Conservation (phyloP, 225 moss, liverwort and hornwort genomes). For the Antitrichia curtipendula region DNA sequence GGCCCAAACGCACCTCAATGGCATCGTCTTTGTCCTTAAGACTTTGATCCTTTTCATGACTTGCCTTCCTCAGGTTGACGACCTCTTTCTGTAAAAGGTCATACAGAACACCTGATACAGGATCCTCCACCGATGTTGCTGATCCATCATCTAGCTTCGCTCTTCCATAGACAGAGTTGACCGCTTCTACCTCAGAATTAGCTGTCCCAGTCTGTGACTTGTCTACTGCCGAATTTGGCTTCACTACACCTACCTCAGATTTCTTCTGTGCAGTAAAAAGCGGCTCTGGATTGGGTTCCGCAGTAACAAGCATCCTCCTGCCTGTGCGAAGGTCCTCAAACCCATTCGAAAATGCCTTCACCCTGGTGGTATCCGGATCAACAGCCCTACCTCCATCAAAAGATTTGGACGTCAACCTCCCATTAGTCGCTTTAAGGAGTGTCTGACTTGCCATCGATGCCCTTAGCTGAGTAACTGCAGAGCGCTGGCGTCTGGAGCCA, state of each 20-base stretch:
- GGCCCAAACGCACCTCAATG: conserved; percentile 57
- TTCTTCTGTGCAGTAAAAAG: conserved; percentile 30
- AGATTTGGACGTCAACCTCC: conserved; percentile 86
- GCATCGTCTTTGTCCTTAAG: conserved; percentile 96
- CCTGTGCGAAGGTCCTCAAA: conserved; percentile 71
- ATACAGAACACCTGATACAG: conserved; percentile 81
- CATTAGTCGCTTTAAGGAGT: conserved; percentile 59
- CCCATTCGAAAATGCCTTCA: conserved; percentile 67
- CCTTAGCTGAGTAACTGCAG: conserved; percentile 73
- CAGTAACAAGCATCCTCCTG: conserved; percentile 32
- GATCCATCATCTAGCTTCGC: background rate
- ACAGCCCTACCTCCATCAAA: conserved; percentile 84
- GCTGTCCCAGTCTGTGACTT: conserved; percentile 5
- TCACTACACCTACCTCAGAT: conserved; percentile 12
- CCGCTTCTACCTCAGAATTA: conserved; percentile 13
- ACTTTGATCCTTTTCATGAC: conserved; percentile 94
- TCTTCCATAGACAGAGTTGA: conserved; percentile 2
- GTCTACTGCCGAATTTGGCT: conserved; percentile 7
- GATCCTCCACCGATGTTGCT: conserved; percentile 25
- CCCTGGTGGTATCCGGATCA: conserved; percentile 42
- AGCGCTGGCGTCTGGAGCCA: conserved; percentile 86
- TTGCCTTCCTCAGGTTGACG: conserved; percentile 56
- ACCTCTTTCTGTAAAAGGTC: conserved; percentile 96
- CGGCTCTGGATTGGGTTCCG: conserved; percentile 25
- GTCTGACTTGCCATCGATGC: conserved; percentile 73